phyloP scores from a whole-genome alignment of 2,329 filamentous ascomycete genomes.

The Aschersonia sp. region DNA sequence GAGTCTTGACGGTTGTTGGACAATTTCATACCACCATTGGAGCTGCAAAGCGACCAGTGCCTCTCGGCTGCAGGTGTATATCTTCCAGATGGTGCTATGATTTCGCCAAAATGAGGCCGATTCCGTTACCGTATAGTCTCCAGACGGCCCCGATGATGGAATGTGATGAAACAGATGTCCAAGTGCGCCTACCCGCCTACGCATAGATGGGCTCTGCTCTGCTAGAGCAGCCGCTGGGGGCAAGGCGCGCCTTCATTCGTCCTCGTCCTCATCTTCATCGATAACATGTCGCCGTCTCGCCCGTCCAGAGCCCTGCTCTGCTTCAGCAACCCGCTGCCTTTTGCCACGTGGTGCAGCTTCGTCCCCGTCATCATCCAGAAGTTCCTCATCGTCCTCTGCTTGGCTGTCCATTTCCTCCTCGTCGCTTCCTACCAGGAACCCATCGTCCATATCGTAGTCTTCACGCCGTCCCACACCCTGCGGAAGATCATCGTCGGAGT shows the following conservation, averaged over 20 bases:
- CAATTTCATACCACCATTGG: no score
- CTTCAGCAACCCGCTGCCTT: constrained; percentile 34
- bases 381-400: constrained; percentile 48
- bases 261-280: constrained; percentile 35
- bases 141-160: no score
- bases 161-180: not conserved
- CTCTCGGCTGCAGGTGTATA: no score
- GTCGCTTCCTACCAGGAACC: constrained; percentile 62
- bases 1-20: no score
- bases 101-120: no score
- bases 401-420: constrained; percentile 51
- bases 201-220: no score
- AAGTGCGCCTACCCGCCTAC: not conserved
- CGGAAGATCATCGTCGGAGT: constrained; percentile 61
- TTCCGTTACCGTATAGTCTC: no score
- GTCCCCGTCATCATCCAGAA: constrained; percentile 39
- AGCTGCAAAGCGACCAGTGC: no score
- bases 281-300: constrained; percentile 40
- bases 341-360: constrained; percentile 31
- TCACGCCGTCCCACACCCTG: constrained; percentile 48
- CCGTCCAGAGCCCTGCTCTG: constrained; percentile 29
- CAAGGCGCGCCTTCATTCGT: not conserved
- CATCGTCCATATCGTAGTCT: constrained; percentile 68
- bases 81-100: no score
- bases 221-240: not conserved